Percentiles rank a stretch among this genome's conserved stretches.
Evolutionary conservation across 306 rosid genomes (phyloP).

Genomic region (Echinosophora koreensis): DNA sequence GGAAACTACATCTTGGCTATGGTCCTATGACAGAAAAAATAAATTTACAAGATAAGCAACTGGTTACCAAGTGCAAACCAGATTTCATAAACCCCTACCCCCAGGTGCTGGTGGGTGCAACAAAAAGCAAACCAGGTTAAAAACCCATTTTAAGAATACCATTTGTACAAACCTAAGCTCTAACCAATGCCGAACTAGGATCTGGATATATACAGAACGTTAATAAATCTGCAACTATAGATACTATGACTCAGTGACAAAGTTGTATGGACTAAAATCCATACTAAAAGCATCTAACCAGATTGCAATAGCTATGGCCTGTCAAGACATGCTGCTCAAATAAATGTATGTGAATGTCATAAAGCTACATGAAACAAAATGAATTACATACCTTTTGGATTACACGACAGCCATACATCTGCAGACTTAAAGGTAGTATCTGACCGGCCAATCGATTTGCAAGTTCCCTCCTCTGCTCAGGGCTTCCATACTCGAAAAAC

Average conservation of each 20-base stretch:
- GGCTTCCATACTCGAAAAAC: slow-evolving; percentile 60
- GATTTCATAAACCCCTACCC: not conserved
- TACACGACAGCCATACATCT: slow-evolving; percentile 62
- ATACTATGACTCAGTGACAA: not conserved
- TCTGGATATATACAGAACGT: not conserved
- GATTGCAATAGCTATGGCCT: not conserved
- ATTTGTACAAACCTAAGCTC: slow-evolving; percentile 12
- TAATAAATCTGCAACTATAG: not conserved
- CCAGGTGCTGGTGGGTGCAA: not conserved
- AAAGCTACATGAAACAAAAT: slow-evolving; percentile 26
- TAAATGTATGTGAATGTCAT: slow-evolving; percentile 7
- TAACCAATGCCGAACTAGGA: slow-evolving; percentile 1
- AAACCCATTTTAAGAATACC: slow-evolving; percentile 26
- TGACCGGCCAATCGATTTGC: slow-evolving; percentile 52
- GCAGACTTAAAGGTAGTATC: slow-evolving; percentile 55
- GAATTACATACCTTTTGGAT: slow-evolving; percentile 53
- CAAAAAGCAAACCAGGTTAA: slow-evolving; percentile 21
- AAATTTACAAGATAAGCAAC: slow-evolving; percentile 25
- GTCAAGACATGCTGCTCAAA: slow-evolving; percentile 5
- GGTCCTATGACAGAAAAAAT: not conserved
- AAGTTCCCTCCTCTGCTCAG: slow-evolving; percentile 51
- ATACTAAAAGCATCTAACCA: slow-evolving; percentile 13
- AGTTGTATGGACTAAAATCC: slow-evolving; percentile 1
- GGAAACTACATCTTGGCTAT: slow-evolving; percentile 20
- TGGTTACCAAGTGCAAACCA: slow-evolving; percentile 17